Evolutionary conservation across 2,329 filamentous ascomycete species (phyloP), one percentile per base, ranked within the genome.

Genomic region (Penicillium olsonii): DNA sequence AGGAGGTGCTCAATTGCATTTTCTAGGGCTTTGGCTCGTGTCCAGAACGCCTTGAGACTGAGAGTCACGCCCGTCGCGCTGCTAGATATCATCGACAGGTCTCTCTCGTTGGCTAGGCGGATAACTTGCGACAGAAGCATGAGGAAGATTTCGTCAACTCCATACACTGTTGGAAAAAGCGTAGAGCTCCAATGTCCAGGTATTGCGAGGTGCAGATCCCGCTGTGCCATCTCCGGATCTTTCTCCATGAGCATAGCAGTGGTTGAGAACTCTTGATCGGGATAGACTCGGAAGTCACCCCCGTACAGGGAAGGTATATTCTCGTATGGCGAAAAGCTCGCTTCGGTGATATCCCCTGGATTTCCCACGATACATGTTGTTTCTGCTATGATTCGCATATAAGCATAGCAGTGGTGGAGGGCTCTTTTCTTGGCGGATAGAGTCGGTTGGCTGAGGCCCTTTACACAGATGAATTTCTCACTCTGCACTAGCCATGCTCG

Each of bases 361-460:
- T 22, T 40, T 9, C 45, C 47, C 10, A 40, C 24, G 34, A 56
- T 45, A 24, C 48, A 48, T n/a, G 50, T 59, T 9, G 56, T 59
- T 19, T 59, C 55, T 2, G 56, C 53, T 48, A 57, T 57, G 14
- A 59, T 57, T n/a, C 56, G 53, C 53, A 59, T 59, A 15, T 52
- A 59, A 4, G 55, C 53, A 26, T 59, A 59, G 39, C 53, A 56
- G 29, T 57, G 56, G 19, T 59, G 56, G 8, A 59, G 12, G 5
- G 54, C 42, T 20, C 56, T 49, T 27, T 51, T 53, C 17, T 59
- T 59, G 4, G 49, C 22, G 4, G 56, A 55, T 2, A 59, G 22
- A 5, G 17, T 50, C 1, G 43, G 42, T 20, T 53, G 37, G 7
- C 43, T 53, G 17, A 59, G 51, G 11, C 50, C 52, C 18, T 54